These are phyloP conservation scores for Ilex aquifolium DNA, from an alignment of 257 asterid species.

Conservation along the genomic window DNA sequence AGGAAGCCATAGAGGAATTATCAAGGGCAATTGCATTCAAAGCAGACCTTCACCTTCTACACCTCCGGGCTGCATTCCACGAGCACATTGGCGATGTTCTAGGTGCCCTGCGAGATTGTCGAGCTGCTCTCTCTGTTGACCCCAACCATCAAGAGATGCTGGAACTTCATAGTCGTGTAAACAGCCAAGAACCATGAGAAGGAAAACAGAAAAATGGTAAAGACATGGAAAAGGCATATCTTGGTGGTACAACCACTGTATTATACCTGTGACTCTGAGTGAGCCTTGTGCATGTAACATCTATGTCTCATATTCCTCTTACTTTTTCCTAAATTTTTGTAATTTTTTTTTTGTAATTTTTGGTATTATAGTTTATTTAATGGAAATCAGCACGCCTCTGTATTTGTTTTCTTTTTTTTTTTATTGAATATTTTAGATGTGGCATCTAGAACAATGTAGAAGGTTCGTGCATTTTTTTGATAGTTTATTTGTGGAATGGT, in stretches of 20 bases:
- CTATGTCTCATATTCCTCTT: neutral
- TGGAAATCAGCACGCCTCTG: neutral
- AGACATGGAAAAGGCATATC: neutral
- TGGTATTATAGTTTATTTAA: slow-evolving; percentile 25
- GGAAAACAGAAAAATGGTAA: slow-evolving; percentile 6
- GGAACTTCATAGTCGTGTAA: slow-evolving; percentile 62
- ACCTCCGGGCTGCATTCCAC: slow-evolving; percentile 90
- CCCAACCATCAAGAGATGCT: slow-evolving; percentile 99
- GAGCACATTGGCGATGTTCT: slow-evolving; percentile 84
- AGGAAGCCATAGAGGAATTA: slow-evolving; percentile 86
- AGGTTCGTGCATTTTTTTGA: too few species aligned
- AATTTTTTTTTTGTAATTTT: slow-evolving; percentile 15
- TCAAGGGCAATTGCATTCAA: slow-evolving; percentile 90
- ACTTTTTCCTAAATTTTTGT: slow-evolving; percentile 22
- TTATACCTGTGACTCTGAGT: too few species aligned
- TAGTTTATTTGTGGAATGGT: too few species aligned
- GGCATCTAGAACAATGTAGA: too few species aligned
- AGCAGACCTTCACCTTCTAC: slow-evolving; percentile 93
- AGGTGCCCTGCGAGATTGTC: slow-evolving; percentile 87
- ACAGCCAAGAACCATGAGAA: too few species aligned
- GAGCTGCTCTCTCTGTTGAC: slow-evolving; percentile 96
- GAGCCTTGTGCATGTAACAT: slow-evolving; percentile 21
- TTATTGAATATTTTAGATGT: too few species aligned
- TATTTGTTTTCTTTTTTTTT: too few species aligned
- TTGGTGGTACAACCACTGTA: neutral